Percentiles rank a stretch among this genome's conserved stretches.
Conservation (phyloP, 1,139 yeast genomes). For the Diutina siamensis region DNA sequence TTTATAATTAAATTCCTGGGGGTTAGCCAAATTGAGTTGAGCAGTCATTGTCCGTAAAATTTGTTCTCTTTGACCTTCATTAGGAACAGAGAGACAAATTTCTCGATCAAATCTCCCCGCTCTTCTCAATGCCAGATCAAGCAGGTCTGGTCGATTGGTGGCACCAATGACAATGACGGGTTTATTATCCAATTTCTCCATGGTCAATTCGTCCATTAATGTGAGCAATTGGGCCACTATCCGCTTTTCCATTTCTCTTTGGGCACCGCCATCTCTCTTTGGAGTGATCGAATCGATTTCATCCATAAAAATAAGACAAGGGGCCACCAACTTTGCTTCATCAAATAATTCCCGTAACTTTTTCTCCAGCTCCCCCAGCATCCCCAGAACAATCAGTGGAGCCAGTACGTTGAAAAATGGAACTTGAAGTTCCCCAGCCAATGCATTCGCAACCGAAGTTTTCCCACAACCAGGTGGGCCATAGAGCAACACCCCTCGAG, state of each 20-base stretch:
- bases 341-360: constrained; percentile 86
- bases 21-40: constrained; percentile 48
- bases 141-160: constrained; percentile 37
- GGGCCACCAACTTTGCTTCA: constrained; percentile 84
- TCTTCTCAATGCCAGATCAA: constrained; percentile 36
- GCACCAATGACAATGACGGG: constrained; percentile 60
- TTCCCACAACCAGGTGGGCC: constrained; percentile 99
- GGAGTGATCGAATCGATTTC: constrained; percentile 98
- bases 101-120: constrained; percentile 41
- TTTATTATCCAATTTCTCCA: constrained; percentile 81
- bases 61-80: constrained; percentile 68
- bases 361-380: constrained; percentile 98
- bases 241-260: constrained; percentile 95
- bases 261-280: constrained; percentile 90
- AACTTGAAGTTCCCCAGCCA: constrained; percentile 89
- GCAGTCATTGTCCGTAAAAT: constrained; percentile 68
- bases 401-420: constrained; percentile 90
- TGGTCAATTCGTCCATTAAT: constrained; percentile 82
- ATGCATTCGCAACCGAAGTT: constrained; percentile 89
- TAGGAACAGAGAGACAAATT: constrained; percentile 73
- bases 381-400: constrained; percentile 96
- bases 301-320: constrained; percentile 86
- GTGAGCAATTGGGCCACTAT: constrained; percentile 92
- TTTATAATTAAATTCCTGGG: constrained; percentile 50
- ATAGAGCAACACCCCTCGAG: constrained; percentile 88